Evolutionary conservation across 148 eudicot genomes (phyloP).

Genomic region (Gaultheria prostrata): DNA sequence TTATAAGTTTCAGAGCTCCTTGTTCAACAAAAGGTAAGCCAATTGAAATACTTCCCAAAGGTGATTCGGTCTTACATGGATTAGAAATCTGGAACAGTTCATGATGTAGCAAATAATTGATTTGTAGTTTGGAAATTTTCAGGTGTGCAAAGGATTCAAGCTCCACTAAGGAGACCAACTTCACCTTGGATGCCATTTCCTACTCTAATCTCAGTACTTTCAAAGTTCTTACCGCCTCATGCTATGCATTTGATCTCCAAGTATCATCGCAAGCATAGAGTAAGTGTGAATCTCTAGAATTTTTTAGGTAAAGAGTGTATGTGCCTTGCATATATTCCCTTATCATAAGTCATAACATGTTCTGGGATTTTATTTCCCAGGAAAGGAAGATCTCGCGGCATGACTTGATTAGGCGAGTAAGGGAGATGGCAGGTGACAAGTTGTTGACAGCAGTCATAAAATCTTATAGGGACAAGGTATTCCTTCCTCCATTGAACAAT

Average conservation of each 20-base stretch:
- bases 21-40: slow-evolving; percentile 29
- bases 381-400: slow-evolving; percentile 46
- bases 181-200: slow-evolving; percentile 75
- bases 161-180: slow-evolving; percentile 31
- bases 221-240: slow-evolving; percentile 41
- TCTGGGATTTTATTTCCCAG: slow-evolving; percentile 28
- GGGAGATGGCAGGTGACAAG: slow-evolving; percentile 48
- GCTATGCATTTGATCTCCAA: slow-evolving; percentile 29
- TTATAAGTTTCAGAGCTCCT: slow-evolving; percentile 49
- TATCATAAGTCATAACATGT: background rate
- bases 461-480: slow-evolving; percentile 34
- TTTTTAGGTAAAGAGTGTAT: background rate
- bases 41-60: background rate
- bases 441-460: slow-evolving; percentile 43
- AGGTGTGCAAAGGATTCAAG: slow-evolving; percentile 20
- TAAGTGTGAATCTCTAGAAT: slow-evolving; percentile 12
- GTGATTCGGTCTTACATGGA: background rate
- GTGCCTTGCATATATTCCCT: background rate
- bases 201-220: slow-evolving; percentile 39
- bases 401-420: slow-evolving; percentile 40
- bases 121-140: background rate
- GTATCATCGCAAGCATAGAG: slow-evolving; percentile 36
- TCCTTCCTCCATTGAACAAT: background rate
- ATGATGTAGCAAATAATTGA: background rate
- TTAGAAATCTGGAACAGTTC: background rate